Evolutionary conservation across 2,329 filamentous ascomycete species (phyloP).

Genomic region (Pseudogymnoascus sp.): DNA sequence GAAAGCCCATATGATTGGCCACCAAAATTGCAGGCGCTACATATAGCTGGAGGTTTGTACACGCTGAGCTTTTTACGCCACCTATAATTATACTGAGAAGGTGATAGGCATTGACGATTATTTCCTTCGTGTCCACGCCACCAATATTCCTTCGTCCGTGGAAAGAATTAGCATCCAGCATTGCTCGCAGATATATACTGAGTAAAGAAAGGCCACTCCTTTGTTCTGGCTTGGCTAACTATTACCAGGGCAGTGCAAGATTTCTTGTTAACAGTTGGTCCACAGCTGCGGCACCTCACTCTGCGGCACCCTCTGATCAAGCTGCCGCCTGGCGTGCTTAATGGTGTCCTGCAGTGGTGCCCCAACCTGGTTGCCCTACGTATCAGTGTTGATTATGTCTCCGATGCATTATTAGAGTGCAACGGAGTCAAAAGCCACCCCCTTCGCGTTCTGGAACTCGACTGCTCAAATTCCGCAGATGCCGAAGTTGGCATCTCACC

Average conservation of each 20-base stretch:
- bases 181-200: slow-evolving; percentile 23
- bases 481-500: slow-evolving; percentile 22
- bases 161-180: slow-evolving; percentile 27
- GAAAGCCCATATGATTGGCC: slow-evolving; percentile 24
- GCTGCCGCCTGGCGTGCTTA: slow-evolving; percentile 19
- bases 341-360: slow-evolving; percentile 21
- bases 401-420: slow-evolving; percentile 19
- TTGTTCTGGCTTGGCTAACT: slow-evolving; percentile 2
- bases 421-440: slow-evolving; percentile 18
- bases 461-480: slow-evolving; percentile 24
- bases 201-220: background rate
- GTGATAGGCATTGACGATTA: slow-evolving; percentile 21
- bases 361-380: slow-evolving; percentile 22
- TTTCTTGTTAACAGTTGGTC: slow-evolving; percentile 20
- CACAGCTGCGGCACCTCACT: slow-evolving; percentile 24
- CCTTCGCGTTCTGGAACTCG: slow-evolving; percentile 27
- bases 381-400: slow-evolving; percentile 29
- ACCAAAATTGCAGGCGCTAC: slow-evolving; percentile 24
- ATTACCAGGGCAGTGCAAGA: slow-evolving; percentile 14
- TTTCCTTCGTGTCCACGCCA: slow-evolving; percentile 23
- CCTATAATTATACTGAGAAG: background rate
- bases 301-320: slow-evolving; percentile 29
- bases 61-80: background rate
- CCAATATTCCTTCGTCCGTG: slow-evolving; percentile 18
- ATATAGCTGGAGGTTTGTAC: slow-evolving; percentile 25